Percentiles rank a stretch among this genome's conserved stretches.
Evolutionary conservation across 352 stramenopile genomes (phyloP).

Genomic region (Globisporangium cederbergense): DNA sequence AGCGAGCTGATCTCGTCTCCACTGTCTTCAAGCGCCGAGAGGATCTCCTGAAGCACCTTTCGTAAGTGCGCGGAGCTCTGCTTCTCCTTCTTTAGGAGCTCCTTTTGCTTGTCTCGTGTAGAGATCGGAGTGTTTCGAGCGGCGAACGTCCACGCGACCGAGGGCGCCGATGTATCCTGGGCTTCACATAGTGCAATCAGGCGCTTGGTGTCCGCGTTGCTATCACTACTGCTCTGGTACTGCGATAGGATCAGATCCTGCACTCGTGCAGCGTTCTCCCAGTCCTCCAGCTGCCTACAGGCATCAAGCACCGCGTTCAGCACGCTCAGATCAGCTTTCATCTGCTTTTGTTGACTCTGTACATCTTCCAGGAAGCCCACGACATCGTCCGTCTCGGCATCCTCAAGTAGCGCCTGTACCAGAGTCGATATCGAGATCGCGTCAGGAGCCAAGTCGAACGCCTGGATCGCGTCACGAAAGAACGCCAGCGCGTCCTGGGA

Average conservation of each 20-base stretch:
- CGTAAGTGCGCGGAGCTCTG: conserved; percentile 3
- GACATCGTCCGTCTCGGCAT: conserved; percentile 20
- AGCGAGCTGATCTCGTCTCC: not conserved
- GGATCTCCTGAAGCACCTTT: conserved; percentile 1
- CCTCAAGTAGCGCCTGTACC: conserved; percentile 39
- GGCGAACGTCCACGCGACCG: conserved; percentile 14
- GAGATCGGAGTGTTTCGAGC: conserved; percentile 10
- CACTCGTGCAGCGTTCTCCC: conserved; percentile 28
- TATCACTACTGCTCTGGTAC: not conserved
- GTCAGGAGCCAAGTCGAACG: conserved; percentile 38
- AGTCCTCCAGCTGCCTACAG: conserved; percentile 38
- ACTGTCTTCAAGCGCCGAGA: not conserved
- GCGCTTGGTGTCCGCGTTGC: not conserved
- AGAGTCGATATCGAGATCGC: conserved; percentile 43
- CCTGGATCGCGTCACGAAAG: conserved; percentile 20
- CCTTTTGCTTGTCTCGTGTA: conserved; percentile 8
- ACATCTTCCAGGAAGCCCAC: conserved; percentile 29
- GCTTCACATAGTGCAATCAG: conserved; percentile 10
- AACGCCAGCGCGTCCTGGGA: conserved; percentile 36
- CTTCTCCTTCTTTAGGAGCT: conserved; percentile 12
- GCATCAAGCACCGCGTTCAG: conserved; percentile 47
- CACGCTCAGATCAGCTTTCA: conserved; percentile 9
- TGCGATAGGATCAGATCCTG: not conserved
- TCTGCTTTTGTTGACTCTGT: not conserved
- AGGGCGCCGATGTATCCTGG: conserved; percentile 3